Evolutionary conservation across 306 rosid species (phyloP).

Genomic region (Medicago arabica): DNA sequence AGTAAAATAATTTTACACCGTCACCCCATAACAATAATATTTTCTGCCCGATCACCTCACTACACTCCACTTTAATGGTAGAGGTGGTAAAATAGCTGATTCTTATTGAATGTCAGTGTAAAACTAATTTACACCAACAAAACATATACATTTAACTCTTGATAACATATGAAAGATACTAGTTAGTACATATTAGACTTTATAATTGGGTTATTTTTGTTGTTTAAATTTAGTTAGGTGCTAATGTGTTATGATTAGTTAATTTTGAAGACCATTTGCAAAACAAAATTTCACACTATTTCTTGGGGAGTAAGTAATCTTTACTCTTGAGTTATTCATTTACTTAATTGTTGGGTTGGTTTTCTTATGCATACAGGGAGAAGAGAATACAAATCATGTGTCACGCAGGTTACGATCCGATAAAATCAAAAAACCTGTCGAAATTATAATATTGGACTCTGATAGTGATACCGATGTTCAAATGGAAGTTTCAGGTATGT

Average conservation of each 20-base stretch:
- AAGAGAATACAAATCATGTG: neutral
- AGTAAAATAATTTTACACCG: too few relatives aligned
- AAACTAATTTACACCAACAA: too few relatives aligned
- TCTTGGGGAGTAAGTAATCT: neutral
- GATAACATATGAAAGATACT: too few relatives aligned
- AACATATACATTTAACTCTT: too few relatives aligned
- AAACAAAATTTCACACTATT: too few relatives aligned
- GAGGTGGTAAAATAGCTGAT: too few relatives aligned
- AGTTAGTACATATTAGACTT: too few relatives aligned
- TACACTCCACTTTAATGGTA: too few relatives aligned
- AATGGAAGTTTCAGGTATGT: slow-evolving; percentile 29
- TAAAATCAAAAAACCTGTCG: neutral
- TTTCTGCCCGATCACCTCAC: too few relatives aligned
- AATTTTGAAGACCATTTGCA: neutral
- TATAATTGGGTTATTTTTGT: neutral
- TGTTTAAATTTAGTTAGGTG: neutral
- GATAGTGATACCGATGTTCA: neutral
- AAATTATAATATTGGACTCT: slow-evolving; percentile 13
- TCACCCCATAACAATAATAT: too few relatives aligned
- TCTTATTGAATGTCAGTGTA: too few relatives aligned
- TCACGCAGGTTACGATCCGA: neutral
- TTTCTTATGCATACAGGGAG: slow-evolving; percentile 11
- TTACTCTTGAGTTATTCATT: neutral
- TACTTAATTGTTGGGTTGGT: neutral
- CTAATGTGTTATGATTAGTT: too few relatives aligned